Base-by-base conservation (phyloP, 2,329 filamentous ascomycete genomes). In the Epichloe hybrida region DNA sequence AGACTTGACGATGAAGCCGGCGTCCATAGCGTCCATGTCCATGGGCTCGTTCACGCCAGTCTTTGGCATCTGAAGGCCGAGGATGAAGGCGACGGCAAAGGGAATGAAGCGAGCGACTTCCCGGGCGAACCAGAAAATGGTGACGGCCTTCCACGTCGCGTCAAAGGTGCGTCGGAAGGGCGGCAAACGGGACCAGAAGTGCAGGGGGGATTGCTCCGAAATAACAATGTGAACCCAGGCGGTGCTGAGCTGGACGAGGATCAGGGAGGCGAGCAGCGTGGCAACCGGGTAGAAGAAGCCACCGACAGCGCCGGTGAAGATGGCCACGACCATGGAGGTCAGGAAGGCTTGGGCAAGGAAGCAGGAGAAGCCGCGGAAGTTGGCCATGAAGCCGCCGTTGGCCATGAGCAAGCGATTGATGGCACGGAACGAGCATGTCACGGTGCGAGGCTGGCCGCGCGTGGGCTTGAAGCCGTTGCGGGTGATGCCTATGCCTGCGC, bases 171-270 rank as follows among this genome's bases (percentile, higher is more conserved):
- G 74, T 58, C 74, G 73, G 64, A 81, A 79, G 44, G 80, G 69
- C 15, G 85, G 83, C 48, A 95, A 75, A 52, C 88, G 84, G 60
- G 75, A 71, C 68, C 77, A 86, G 72, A 84, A 88, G 58, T 69
- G 70, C 64, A 78, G 76, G 46, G 62, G 62, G 51, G 77, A 83
- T 5, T 81, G 80, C 50, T 80, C 73, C 2, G 87, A 83, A 62
- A 96, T 89, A 63, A 95, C 80, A 60, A 86, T 83, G 66, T 95
- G 88, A 3, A 89, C 86, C 88, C 89, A 95, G 49, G 80, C 77
- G 57, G 90, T 78, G 64, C 80, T 77, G 53, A 91, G 66, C 60
- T 84, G 84, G 38, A 84, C 77, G 35, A 86, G 71, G 20, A 77
- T 65, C 23, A 91, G 65, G 48, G 77, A 73, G 27, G 79, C 72